phyloP scores from a whole-genome alignment of 2,329 filamentous ascomycete genomes.

The Grosmannia serpens region DNA sequence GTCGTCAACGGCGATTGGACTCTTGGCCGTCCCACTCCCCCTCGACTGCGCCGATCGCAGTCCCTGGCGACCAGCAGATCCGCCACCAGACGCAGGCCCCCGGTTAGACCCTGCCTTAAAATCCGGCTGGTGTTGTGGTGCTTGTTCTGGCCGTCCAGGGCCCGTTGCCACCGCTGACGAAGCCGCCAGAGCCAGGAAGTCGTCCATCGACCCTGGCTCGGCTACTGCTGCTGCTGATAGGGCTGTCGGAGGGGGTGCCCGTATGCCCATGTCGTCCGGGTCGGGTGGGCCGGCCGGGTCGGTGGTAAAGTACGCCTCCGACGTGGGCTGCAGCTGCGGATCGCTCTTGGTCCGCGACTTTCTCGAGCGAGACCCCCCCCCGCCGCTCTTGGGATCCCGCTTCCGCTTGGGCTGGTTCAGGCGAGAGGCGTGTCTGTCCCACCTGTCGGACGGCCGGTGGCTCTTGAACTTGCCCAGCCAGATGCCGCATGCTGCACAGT shows the following conservation, averaged over 20 bases:
- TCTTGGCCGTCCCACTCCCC: slow-evolving; percentile 43
- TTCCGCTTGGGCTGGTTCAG: slow-evolving; percentile 40
- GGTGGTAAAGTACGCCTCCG: slow-evolving; percentile 42
- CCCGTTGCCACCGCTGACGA: background rate
- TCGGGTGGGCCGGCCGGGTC: slow-evolving; percentile 40
- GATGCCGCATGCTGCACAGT: slow-evolving; percentile 62
- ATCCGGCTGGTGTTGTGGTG: slow-evolving; percentile 10
- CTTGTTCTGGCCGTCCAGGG: background rate
- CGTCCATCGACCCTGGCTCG: background rate
- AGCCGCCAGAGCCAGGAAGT: background rate
- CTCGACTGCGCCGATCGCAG: slow-evolving; percentile 40
- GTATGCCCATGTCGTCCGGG: slow-evolving; percentile 5
- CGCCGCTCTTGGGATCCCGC: slow-evolving; percentile 27
- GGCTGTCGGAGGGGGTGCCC: background rate
- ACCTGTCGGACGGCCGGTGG: slow-evolving; percentile 74
- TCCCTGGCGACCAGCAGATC: slow-evolving; percentile 21
- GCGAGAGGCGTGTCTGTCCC: slow-evolving; percentile 54
- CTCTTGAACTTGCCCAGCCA: slow-evolving; percentile 84
- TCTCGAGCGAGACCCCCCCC: slow-evolving; percentile 32
- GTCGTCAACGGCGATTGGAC: slow-evolving; percentile 41
- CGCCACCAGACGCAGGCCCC: slow-evolving; percentile 16
- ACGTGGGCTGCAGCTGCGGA: slow-evolving; percentile 32
- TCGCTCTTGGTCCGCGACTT: slow-evolving; percentile 39
- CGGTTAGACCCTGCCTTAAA: slow-evolving; percentile 21
- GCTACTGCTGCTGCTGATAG: background rate